phyloP scores from a whole-genome alignment of 2,329 filamentous ascomycete species.

The Talaromyces sp. region DNA sequence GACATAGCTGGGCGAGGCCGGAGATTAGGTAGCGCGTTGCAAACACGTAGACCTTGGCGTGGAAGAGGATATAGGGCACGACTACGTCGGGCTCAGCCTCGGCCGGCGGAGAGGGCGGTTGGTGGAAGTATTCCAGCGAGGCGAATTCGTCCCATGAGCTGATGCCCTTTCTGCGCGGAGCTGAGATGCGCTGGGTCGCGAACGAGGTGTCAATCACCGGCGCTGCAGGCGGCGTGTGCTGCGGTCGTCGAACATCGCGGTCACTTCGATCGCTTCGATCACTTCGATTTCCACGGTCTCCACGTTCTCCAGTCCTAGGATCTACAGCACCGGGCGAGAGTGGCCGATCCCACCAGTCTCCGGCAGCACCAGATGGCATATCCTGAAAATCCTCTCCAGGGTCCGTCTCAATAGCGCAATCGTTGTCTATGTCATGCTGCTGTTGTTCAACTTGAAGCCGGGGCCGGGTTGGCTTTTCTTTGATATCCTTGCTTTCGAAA shows the following conservation, averaged over 20 bases:
- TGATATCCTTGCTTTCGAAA: slow-evolving; percentile 15
- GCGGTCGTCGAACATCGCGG: neutral
- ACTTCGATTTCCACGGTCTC: neutral
- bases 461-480: neutral
- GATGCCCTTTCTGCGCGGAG: slow-evolving; percentile 25
- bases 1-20: slow-evolving; percentile 34
- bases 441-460: neutral
- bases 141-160: slow-evolving; percentile 37
- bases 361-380: slow-evolving; percentile 5
- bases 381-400: slow-evolving; percentile 8
- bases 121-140: slow-evolving; percentile 29
- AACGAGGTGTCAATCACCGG: slow-evolving; percentile 32
- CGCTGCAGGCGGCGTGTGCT: slow-evolving; percentile 7
- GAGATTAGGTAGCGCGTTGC: slow-evolving; percentile 38
- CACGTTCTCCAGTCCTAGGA: neutral
- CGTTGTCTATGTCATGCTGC: neutral
- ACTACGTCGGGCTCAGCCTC: slow-evolving; percentile 14
- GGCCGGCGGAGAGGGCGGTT: slow-evolving; percentile 10
- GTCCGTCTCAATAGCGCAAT: slow-evolving; percentile 11
- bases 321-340: neutral
- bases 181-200: slow-evolving; percentile 25
- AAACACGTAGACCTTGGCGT: slow-evolving; percentile 41
- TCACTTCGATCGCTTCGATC: neutral
- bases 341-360: slow-evolving; percentile 11
- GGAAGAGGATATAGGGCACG: slow-evolving; percentile 36